Base-by-base conservation (phyloP, 495 filamentous ascomycete species). In the Daldinia decipiens region DNA sequence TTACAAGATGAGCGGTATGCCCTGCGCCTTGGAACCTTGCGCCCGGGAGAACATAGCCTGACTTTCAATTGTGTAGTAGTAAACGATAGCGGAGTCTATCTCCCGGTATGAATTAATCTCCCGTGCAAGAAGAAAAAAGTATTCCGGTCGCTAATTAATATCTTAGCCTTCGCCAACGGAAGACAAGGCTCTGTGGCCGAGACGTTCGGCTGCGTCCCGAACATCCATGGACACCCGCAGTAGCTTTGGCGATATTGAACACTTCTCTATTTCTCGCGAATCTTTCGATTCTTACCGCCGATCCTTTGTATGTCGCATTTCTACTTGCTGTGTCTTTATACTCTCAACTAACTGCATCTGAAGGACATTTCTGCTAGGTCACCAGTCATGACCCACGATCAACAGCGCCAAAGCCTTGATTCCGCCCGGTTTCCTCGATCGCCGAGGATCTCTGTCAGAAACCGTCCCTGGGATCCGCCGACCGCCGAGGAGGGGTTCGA, bases 201-300 rank as follows among this genome's bases (percentile, higher is more conserved):
- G 85, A 74, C 90, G 90, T 45, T 88, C 91, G 27, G 84, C 83
- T 47, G 88, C 90, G 8, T 87, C 87, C 12, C 86, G 85, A 70
- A 87, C 89, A 1, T 91, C 91, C 7, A 92, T 80, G 70, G 80
- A 90, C 75, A 91, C 90, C 65, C 86, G 87, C 29, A 88, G 86
- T 72, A 85, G 90, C 61, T 82, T 93, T 61, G 85, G 89, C 73
- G 91, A 95, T 64, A 92, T 93, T 75, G 95, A 98, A 74, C 94
- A 92, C 24, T 99, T 99, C 80, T 93, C 91, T 58, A 99, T 99
- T 80, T 97, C 95, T 32, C 89, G 95, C 71, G 95, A 99, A 81
- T 97, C 94, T 8, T 99, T 98, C 79, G 95, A 99, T 78, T 97
- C 95, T 29, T 99, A 99, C 78, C 87, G 95, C 57, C 90, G 95